phyloP scores from a whole-genome alignment of 768 basidiomycete genomes.

The Trametes maxima region DNA sequence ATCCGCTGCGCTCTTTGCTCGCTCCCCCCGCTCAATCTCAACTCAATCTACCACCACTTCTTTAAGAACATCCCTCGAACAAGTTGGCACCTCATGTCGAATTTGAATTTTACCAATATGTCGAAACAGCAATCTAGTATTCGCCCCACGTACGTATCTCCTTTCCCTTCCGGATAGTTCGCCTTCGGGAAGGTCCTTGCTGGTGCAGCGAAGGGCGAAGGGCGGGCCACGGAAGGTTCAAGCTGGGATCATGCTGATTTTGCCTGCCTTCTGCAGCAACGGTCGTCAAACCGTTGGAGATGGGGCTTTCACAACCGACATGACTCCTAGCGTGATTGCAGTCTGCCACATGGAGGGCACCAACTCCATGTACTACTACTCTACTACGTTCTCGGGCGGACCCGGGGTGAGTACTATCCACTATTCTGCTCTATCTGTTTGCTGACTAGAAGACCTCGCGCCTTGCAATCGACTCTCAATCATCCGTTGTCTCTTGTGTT shows the following conservation, averaged over 20 bases:
- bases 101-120: conserved; percentile 69
- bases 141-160: conserved; percentile 78
- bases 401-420: conserved; percentile 64
- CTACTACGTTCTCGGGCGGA: conserved; percentile 93
- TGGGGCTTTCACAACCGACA: conserved; percentile 84
- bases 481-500: not conserved
- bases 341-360: conserved; percentile 84
- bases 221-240: not conserved
- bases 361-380: conserved; percentile 86
- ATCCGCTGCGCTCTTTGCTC: not conserved
- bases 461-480: not conserved
- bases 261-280: conserved; percentile 61
- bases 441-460: not conserved
- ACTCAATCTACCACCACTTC: not conserved
- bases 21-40: conserved; percentile 2
- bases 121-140: conserved; percentile 85
- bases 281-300: conserved; percentile 96
- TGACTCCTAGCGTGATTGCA: conserved; percentile 78
- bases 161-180: conserved; percentile 15
- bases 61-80: conserved; percentile 34
- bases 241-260: not conserved
- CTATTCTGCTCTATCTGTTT: not conserved
- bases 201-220: not conserved
- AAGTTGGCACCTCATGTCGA: conserved; percentile 90
- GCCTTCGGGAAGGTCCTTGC: not conserved